These are phyloP conservation scores for Globisporangium middletonii DNA, from an alignment of 352 stramenopile species.

Conservation along the genomic window DNA sequence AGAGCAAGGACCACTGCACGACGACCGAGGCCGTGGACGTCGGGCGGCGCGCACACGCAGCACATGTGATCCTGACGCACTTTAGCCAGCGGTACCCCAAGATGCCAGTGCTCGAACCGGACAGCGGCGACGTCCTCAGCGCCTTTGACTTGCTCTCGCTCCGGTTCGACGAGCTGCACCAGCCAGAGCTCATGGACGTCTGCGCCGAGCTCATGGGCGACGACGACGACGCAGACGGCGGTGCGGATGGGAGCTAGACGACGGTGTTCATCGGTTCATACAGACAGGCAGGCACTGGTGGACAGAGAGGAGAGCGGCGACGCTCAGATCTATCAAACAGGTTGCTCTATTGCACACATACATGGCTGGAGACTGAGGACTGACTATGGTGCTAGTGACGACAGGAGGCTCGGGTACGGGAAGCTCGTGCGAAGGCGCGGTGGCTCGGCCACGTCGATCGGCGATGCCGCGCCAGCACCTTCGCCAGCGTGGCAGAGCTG, in stretches of 20 bases:
- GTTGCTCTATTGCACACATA: neutral
- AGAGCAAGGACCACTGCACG: constrained; percentile 94
- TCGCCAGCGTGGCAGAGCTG: neutral
- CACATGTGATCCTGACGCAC: constrained; percentile 93
- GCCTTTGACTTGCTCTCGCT: constrained; percentile 77
- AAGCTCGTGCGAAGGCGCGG: neutral
- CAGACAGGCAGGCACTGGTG: neutral
- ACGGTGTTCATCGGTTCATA: neutral
- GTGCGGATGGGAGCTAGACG: neutral
- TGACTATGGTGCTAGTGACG: neutral
- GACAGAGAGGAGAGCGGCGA: neutral
- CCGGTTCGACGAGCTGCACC: constrained; percentile 51
- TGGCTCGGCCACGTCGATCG: too few species aligned
- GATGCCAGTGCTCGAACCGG: constrained; percentile 39
- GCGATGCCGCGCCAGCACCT: neutral
- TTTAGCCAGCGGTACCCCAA: constrained; percentile 90
- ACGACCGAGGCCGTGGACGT: constrained; percentile 90
- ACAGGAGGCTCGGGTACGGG: constrained; percentile 11
- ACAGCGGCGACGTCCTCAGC: constrained; percentile 44
- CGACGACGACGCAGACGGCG: constrained; percentile 13
- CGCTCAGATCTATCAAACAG: too few species aligned
- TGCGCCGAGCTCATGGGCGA: constrained; percentile 52
- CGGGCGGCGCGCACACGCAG: constrained; percentile 62
- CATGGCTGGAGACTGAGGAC: neutral
- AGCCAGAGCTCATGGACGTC: constrained; percentile 58